A percentile compares a stretch with the other conserved stretches of the same genome.
phyloP scores from a whole-genome alignment of 257 asterid genomes.

The Linderniella brevidens region DNA sequence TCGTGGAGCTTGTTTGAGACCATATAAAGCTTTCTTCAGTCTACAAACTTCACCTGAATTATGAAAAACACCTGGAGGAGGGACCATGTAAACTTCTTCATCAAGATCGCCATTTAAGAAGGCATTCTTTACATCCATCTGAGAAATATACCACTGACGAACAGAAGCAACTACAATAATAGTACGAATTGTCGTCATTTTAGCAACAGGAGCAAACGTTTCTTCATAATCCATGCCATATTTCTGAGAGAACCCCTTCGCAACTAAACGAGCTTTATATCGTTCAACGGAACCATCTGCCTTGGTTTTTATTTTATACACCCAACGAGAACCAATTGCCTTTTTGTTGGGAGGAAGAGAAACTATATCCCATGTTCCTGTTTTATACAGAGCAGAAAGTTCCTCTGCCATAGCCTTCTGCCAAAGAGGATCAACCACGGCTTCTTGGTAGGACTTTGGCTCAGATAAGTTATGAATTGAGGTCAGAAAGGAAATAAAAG shows the following conservation, averaged over 20 bases:
- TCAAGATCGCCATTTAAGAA: too few species aligned
- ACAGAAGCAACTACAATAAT: not conserved
- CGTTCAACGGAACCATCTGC: not conserved
- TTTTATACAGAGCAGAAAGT: not conserved
- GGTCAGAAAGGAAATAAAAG: not conserved
- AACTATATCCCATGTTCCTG: conserved; percentile 2
- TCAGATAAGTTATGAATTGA: not conserved
- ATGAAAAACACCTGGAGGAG: too few species aligned
- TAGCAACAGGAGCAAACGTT: not conserved
- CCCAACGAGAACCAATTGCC: conserved; percentile 2
- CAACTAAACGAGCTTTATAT: not conserved
- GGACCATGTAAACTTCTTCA: too few species aligned
- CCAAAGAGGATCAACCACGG: too few species aligned
- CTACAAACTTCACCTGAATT: too few species aligned
- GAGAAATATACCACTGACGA: not conserved
- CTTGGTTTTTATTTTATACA: not conserved
- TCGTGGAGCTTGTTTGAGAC: conserved; percentile 1
- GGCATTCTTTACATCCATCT: too few species aligned
- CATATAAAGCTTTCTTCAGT: not conserved
- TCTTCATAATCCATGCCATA: not conserved
- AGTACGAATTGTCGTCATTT: not conserved
- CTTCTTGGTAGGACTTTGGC: too few species aligned
- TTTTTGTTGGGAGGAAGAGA: not conserved
- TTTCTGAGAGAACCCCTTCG: not conserved
- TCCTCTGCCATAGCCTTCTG: not conserved